A percentile compares a stretch with the other conserved stretches of the same genome.
Conservation (phyloP, 768 basidiomycete species). For the Macrolepiota fuliginosa region DNA sequence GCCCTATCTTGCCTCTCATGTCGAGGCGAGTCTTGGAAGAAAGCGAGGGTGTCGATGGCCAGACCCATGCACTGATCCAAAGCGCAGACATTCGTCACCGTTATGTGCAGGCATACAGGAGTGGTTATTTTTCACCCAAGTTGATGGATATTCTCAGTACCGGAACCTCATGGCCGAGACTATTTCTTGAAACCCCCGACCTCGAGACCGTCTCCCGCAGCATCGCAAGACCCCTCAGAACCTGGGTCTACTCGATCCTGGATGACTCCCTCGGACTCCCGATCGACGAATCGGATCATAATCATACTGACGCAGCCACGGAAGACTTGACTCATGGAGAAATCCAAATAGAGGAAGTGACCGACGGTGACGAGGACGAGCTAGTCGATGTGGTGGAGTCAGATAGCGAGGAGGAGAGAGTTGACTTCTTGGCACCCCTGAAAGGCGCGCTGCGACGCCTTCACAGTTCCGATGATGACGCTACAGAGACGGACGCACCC, state of each 20-base stretch:
- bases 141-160: constrained; percentile 60
- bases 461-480: constrained; percentile 36
- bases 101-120: constrained; percentile 65
- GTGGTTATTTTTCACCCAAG: constrained; percentile 53
- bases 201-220: constrained; percentile 61
- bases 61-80: constrained; percentile 30
- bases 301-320: neutral
- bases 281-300: constrained; percentile 13
- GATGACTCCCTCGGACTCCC: constrained; percentile 68
- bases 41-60: constrained; percentile 26
- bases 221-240: constrained; percentile 59
- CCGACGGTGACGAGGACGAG: constrained; percentile 51
- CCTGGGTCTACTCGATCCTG: constrained; percentile 66
- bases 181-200: constrained; percentile 82
- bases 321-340: constrained; percentile 14
- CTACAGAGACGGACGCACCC: constrained; percentile 24
- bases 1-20: constrained; percentile 52
- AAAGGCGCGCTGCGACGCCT: constrained; percentile 66
- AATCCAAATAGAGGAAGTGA: constrained; percentile 18
- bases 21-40: constrained; percentile 41
- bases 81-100: constrained; percentile 33
- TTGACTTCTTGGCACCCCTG: constrained; percentile 65
- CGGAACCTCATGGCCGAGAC: constrained; percentile 64
- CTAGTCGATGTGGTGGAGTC: constrained; percentile 69
- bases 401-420: constrained; percentile 48